phyloP scores from a whole-genome alignment of 139 green algal species.

The Chlorella sp. region DNA sequence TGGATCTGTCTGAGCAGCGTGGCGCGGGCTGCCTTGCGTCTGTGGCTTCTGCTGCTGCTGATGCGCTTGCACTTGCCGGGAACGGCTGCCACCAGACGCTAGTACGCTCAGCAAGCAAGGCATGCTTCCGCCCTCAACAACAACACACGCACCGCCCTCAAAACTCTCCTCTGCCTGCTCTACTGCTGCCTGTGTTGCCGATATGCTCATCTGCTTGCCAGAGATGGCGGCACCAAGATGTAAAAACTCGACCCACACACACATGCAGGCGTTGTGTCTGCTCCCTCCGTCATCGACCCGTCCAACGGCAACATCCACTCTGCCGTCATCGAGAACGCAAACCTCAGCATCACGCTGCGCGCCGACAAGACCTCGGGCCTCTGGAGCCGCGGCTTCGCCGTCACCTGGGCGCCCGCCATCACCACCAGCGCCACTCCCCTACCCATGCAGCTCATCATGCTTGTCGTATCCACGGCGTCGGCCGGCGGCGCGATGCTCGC shows the following conservation, averaged over 20 bases:
- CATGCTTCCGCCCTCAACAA: too few species aligned
- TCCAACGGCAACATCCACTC: neutral
- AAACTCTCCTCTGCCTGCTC: too few species aligned
- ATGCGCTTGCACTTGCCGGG: neutral
- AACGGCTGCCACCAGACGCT: neutral
- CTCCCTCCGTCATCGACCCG: neutral
- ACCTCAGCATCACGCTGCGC: conserved; percentile 5
- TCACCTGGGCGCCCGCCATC: too few species aligned
- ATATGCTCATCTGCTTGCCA: too few species aligned
- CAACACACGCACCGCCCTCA: too few species aligned
- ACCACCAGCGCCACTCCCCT: neutral
- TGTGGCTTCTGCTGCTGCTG: neutral
- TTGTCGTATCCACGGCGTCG: neutral
- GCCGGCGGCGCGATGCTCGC: conserved; percentile 2
- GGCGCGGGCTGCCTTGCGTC: neutral
- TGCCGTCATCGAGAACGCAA: neutral
- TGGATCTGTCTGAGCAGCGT: neutral
- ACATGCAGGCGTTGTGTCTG: neutral
- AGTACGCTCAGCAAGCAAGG: neutral
- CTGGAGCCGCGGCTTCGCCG: neutral
- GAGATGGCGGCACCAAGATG: neutral
- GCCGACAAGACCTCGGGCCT: neutral
- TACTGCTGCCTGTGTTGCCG: neutral
- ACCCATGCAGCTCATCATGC: conserved; percentile 5
- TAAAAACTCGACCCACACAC: neutral